Conservation (phyloP, 2,329 filamentous ascomycete species). For the Tetracladium maxilliforme region DNA sequence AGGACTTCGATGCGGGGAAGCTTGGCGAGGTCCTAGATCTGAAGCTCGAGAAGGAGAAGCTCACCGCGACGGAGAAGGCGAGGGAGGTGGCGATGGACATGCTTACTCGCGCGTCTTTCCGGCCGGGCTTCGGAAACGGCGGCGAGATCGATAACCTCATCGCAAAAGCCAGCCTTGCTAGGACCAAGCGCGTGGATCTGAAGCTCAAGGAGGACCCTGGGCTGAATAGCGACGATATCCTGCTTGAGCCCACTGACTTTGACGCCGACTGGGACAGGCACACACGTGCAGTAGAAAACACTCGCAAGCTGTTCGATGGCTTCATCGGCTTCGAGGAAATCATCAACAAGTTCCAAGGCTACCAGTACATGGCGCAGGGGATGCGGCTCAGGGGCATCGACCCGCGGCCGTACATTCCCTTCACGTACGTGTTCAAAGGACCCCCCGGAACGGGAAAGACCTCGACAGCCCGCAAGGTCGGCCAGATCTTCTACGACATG, state of each 20-base stretch:
- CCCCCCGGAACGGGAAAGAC: conserved; percentile 56
- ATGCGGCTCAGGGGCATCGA: conserved; percentile 30
- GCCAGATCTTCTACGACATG: conserved; percentile 62
- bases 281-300: conserved; percentile 21
- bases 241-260: conserved; percentile 27
- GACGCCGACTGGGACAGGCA: conserved; percentile 34
- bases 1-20: conserved; percentile 48
- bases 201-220: conserved; percentile 44
- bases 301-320: conserved; percentile 29
- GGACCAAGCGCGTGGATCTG: conserved; percentile 32
- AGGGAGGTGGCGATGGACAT: conserved; percentile 40
- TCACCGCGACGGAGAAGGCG: conserved; percentile 33
- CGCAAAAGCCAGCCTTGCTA: conserved; percentile 36
- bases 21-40: conserved; percentile 42
- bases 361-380: conserved; percentile 25
- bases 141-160: conserved; percentile 59
- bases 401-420: conserved; percentile 33
- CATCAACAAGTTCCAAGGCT: conserved; percentile 30
- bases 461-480: conserved; percentile 58
- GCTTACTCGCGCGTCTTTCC: conserved; percentile 44
- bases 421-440: conserved; percentile 43
- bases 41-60: conserved; percentile 43
- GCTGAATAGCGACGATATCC: conserved; percentile 27
- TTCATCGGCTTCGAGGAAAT: conserved; percentile 35
- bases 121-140: conserved; percentile 57